These are phyloP conservation scores for Rubus parviflorus DNA, from an alignment of 306 rosid genomes.

Conservation along the genomic window DNA sequence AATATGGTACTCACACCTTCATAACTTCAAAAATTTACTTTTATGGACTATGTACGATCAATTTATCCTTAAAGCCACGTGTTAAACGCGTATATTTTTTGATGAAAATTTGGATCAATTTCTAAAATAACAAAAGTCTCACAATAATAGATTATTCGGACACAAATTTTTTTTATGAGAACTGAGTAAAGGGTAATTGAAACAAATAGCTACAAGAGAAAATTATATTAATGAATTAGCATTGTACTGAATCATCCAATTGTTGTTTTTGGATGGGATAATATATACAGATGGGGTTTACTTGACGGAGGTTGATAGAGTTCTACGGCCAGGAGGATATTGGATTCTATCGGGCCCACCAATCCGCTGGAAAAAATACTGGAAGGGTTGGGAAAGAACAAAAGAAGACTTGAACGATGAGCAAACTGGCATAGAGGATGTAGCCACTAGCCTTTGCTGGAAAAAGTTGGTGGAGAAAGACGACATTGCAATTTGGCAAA, in stretches of 20 bases:
- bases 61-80: too few species aligned
- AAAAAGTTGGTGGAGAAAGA: constrained; percentile 54
- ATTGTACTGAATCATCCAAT: too few species aligned
- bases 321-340: constrained; percentile 74
- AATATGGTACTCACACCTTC: constrained; percentile 17
- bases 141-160: too few species aligned
- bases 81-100: too few species aligned
- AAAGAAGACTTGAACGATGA: constrained; percentile 62
- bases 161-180: too few species aligned
- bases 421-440: constrained; percentile 59
- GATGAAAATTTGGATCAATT: too few species aligned
- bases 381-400: constrained; percentile 82
- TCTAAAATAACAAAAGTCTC: too few species aligned
- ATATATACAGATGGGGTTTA: constrained; percentile 47
- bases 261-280: background rate
- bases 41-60: too few species aligned
- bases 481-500: constrained; percentile 83
- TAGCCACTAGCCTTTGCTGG: constrained; percentile 78
- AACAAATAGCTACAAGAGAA: too few species aligned
- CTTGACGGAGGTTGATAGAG: constrained; percentile 65
- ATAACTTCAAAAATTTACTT: background rate
- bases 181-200: too few species aligned
- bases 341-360: constrained; percentile 91
- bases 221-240: too few species aligned
- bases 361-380: constrained; percentile 53